Evolutionary conservation across 768 basidiomycete genomes (phyloP), one percentile per base, ranked within the genome.

Genomic region (Termitomyces sp.): DNA sequence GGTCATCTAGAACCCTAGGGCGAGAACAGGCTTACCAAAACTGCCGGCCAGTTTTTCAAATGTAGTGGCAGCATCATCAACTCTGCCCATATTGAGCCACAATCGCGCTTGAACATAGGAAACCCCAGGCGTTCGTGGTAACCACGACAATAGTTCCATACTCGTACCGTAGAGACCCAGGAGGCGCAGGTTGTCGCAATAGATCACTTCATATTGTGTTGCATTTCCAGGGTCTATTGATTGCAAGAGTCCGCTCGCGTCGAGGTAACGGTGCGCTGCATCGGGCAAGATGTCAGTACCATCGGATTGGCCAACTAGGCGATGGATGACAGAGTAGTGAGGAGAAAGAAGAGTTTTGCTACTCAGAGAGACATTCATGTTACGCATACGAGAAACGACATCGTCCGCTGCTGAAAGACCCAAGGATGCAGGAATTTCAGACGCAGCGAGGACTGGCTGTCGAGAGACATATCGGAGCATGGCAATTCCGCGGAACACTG

Each of bases 121-220:
- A 50, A 85, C 84, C 4, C 83, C 90, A 28, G 93, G 84, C 16
- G 88, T 88, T 48, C 86, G 75, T 12, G 94, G 93, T 28, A 94
- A 79, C 84, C 89, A 89, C 24, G 83, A 83, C 47, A 92, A 72
- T 55, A 90, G 74, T 59, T 88, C 86, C 51, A 80, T 72, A 1
- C 89, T 78, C 36, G 82, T 75, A 57, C 81, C 77, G 57, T 78
- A 75, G 64, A 88, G 86, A 16, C 86, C 87, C 53, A 89, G 73
- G 2, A 73, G 68, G 37, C 89, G 78, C 46, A 96, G 77, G 29
- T 77, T 73, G 60, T 92, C 85, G 65, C 88, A 90, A 64, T 94
- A 86, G 45, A 80, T 64, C 31, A 88, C 82, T 69, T 96, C 94
- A 48, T 76, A 78, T 62, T 80, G 74, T 7, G 86, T 85, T 12